phyloP scores from a whole-genome alignment of 2,329 filamentous ascomycete species.

The Colletotrichum sp. region DNA sequence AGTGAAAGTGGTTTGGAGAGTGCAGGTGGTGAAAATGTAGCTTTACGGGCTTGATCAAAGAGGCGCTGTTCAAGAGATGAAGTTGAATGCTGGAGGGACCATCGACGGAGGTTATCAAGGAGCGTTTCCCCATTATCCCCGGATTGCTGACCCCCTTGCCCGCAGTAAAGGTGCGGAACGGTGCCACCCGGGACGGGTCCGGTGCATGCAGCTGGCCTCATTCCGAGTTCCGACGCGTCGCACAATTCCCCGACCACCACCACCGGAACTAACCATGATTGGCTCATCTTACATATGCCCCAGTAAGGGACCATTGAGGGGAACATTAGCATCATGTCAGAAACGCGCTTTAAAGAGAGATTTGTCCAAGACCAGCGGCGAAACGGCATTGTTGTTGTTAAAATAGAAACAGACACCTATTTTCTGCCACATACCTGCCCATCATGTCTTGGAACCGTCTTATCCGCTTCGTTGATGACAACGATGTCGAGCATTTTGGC shows the following conservation, averaged over 20 bases:
- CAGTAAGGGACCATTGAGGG: background rate
- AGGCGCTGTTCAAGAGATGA: background rate
- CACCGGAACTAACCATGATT: background rate
- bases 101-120: background rate
- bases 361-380: background rate
- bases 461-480: constrained; percentile 39
- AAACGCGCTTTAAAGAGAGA: background rate
- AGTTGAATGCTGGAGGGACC: background rate
- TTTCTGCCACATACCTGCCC: background rate
- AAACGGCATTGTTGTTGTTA: background rate
- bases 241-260: background rate
- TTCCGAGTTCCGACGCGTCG: constrained; percentile 14
- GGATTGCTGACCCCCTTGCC: background rate
- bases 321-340: background rate
- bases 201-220: background rate
- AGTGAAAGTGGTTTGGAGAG: fast-evolving
- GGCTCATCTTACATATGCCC: background rate
- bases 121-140: background rate
- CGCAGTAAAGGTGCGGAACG: background rate
- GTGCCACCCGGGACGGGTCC: background rate
- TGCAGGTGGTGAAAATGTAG: too few species aligned
- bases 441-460: constrained; percentile 32
- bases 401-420: background rate
- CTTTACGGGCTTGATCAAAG: background rate
- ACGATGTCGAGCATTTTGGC: constrained; percentile 36